Evolutionary conservation across 176 grass and related monocot species (phyloP).

Genomic region (Avena insularis): DNA sequence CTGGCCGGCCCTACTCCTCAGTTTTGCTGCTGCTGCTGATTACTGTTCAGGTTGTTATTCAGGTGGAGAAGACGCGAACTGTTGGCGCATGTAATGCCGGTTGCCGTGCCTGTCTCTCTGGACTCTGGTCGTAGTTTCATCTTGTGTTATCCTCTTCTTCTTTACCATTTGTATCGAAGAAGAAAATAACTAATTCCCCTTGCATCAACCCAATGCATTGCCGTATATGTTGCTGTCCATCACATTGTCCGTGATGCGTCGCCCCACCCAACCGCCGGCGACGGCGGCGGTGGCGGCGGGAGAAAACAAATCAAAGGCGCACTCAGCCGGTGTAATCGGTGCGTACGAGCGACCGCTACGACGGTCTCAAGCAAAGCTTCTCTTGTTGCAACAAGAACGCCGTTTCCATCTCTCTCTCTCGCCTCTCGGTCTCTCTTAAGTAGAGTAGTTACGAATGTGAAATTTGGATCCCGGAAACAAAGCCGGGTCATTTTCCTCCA

Average conservation of each 20-base stretch:
- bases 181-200: background rate
- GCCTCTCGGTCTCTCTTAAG: background rate
- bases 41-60: slow-evolving; percentile 5
- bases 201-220: background rate
- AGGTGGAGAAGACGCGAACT: slow-evolving; percentile 13
- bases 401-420: background rate
- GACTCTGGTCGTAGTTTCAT: slow-evolving; percentile 27
- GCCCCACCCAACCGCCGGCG: slow-evolving; percentile 9
- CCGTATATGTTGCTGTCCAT: background rate
- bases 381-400: slow-evolving; percentile 45
- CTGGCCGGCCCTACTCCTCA: background rate
- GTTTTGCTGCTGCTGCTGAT: slow-evolving; percentile 28
- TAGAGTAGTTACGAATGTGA: background rate
- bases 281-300: background rate
- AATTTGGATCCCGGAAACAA: background rate
- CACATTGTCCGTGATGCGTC: background rate
- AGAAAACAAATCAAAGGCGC: slow-evolving; percentile 6
- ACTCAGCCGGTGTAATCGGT: slow-evolving; percentile 7
- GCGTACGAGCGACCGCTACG: no score
- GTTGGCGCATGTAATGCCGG: slow-evolving; percentile 7
- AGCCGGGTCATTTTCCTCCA: slow-evolving; percentile 43
- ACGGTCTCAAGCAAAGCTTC: background rate
- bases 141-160: background rate
- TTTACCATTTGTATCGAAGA: slow-evolving; percentile 13
- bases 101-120: background rate